Evolutionary conservation across 2,329 filamentous ascomycete species (phyloP).

Genomic region (Stagonosporopsis rhizophila): DNA sequence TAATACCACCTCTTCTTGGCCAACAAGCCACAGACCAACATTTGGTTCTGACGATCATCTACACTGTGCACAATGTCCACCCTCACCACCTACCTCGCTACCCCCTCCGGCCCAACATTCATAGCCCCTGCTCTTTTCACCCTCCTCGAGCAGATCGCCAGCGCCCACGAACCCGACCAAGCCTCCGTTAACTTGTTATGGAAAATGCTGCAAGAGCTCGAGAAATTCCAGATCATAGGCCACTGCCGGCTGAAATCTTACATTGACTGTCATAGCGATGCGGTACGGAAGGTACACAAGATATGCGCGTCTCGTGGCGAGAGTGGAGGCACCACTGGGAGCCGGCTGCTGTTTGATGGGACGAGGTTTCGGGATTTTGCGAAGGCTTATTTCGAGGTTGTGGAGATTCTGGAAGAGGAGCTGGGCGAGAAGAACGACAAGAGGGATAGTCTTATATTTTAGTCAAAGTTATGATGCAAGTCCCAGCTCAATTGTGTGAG

Average conservation of each 20-base stretch:
- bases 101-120: not conserved
- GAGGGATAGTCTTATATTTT: no score
- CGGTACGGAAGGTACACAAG: not conserved
- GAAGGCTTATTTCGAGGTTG: conserved; percentile 1
- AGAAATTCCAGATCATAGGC: not conserved
- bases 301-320: no score
- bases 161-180: not conserved
- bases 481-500: not conserved
- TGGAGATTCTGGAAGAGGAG: not conserved
- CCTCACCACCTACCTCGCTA: not conserved
- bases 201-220: not conserved
- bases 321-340: not conserved
- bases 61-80: not conserved
- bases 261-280: not conserved
- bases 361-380: not conserved
- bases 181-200: not conserved
- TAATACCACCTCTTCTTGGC: not conserved
- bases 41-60: not conserved
- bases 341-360: not conserved
- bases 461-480: no score
- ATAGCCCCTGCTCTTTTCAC: not conserved
- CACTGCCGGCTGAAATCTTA: not conserved
- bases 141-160: not conserved
- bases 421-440: not conserved
- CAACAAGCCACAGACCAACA: not conserved